Evolutionary conservation across 768 basidiomycete genomes (phyloP).

Genomic region (Russula dissimulans): DNA sequence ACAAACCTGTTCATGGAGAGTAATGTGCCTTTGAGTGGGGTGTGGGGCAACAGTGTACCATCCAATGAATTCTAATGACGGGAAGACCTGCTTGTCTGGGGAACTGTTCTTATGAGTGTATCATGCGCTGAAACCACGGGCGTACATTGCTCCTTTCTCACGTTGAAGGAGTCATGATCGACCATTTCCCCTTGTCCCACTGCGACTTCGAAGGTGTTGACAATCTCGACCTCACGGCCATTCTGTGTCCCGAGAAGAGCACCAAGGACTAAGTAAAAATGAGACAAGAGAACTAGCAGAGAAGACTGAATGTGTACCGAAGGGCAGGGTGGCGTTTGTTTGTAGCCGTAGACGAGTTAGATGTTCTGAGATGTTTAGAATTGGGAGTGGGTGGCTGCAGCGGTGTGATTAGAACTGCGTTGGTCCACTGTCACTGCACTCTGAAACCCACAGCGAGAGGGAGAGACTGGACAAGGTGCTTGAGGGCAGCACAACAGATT

Average conservation of each 20-base stretch:
- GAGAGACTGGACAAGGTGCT: constrained; percentile 66
- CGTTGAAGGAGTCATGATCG: constrained; percentile 74
- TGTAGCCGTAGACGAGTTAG: constrained; percentile 78
- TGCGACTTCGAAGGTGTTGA: constrained; percentile 91
- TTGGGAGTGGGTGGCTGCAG: constrained; percentile 85
- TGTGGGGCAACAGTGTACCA: constrained; percentile 89
- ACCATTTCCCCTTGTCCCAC: constrained; percentile 50
- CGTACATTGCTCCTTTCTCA: constrained; percentile 81
- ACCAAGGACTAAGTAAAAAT: constrained; percentile 59
- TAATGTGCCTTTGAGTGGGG: constrained; percentile 67
- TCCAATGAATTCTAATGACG: constrained; percentile 92
- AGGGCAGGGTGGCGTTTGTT: constrained; percentile 47
- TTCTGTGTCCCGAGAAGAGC: constrained; percentile 90
- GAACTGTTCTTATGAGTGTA: neutral
- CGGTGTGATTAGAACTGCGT: neutral
- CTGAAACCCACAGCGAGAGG: constrained; percentile 52
- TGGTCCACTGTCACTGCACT: neutral
- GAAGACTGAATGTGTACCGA: constrained; percentile 39
- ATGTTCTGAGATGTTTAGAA: constrained; percentile 95
- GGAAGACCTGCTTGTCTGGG: constrained; percentile 96
- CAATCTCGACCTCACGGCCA: constrained; percentile 92
- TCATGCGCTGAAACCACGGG: neutral
- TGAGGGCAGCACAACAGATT: constrained; percentile 63
- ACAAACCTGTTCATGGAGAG: constrained; percentile 76
- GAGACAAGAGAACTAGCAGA: constrained; percentile 3